A percentile compares a stretch with the other conserved stretches of the same genome.
Conservation (phyloP, 331 rosid species). For the Cucumis variabilis region DNA sequence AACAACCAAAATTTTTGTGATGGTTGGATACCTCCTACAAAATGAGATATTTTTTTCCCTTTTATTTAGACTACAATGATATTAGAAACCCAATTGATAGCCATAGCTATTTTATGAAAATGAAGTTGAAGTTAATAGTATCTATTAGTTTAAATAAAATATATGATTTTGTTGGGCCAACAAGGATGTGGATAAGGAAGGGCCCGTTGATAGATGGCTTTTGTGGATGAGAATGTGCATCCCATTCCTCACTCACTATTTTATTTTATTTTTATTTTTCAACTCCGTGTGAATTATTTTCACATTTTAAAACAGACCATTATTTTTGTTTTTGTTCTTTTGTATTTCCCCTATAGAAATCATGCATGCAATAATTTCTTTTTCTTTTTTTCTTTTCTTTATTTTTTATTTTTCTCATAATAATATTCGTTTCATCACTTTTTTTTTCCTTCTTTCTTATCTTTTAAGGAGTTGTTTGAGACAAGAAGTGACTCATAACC, state of each 20-base stretch:
- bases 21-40: too few relatives aligned
- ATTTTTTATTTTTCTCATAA: too few relatives aligned
- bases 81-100: background rate
- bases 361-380: background rate
- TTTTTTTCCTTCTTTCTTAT: too few relatives aligned
- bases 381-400: too few relatives aligned
- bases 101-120: background rate
- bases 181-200: conserved; percentile 17
- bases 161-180: conserved; percentile 10
- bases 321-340: background rate
- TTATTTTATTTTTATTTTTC: background rate
- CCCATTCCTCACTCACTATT: conserved; percentile 18
- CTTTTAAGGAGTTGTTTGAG: too few relatives aligned
- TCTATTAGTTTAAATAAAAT: background rate
- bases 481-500: too few relatives aligned
- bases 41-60: too few relatives aligned
- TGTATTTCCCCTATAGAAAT: too few relatives aligned
- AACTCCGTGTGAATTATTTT: background rate
- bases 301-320: background rate
- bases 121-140: background rate
- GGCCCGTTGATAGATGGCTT: conserved; percentile 4
- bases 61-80: background rate
- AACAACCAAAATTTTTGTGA: too few relatives aligned
- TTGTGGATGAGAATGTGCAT: conserved; percentile 20
- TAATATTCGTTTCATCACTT: too few relatives aligned